Base-by-base conservation (phyloP, 2,329 filamentous ascomycete genomes). In the Annulohypoxylon truncatum region DNA sequence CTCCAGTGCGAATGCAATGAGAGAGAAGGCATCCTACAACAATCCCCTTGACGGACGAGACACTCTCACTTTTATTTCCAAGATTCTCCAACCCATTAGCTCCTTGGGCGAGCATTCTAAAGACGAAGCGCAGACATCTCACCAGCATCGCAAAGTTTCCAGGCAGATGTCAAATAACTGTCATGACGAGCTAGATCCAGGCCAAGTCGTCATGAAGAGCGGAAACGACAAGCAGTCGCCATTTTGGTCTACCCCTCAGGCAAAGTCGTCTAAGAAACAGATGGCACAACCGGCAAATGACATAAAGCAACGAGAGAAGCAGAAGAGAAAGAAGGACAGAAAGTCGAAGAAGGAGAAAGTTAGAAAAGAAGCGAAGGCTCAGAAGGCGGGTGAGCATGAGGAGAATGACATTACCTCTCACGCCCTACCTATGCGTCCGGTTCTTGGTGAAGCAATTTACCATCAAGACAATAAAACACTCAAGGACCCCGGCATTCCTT, bases 1-100 rank as follows among this genome's bases (percentile, higher is more conserved):
- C 18, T 69, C 67, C 13, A 77, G 77, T 48, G 79, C 79, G 2
- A 53, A 35, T 15, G 44, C 74, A 2, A 61, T 79, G 69, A 72
- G 56, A 48, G 64, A 75, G 9, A 68, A 70, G 46, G 66, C 66
- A 4, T 57, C 62, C 8, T 66, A 59, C 29, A 29, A 56, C 2
- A 22, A 72, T 10, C 67, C 73, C 1, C 58, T 76, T 9, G 74
- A 73, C 3, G 74, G 71, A 29, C 73, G 71, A 42, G 75, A 77
- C 57, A 38, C 69, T 5, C 70, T 76, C 13, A 67, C 73, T 2
- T 76, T 71, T 24, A 29, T 77, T 7, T 18, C 65, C 12, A 69
- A 66, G 28, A 50, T 76, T 31, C 52, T 64, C 24, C 33, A 50
- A 2, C 18, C 38, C n/a, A 9, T 12, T n/a, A 8, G 10, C 10